These are phyloP conservation scores for Bjerkandera adusta DNA, from an alignment of 1,284 basidiomycete species.

Conservation along the genomic window DNA sequence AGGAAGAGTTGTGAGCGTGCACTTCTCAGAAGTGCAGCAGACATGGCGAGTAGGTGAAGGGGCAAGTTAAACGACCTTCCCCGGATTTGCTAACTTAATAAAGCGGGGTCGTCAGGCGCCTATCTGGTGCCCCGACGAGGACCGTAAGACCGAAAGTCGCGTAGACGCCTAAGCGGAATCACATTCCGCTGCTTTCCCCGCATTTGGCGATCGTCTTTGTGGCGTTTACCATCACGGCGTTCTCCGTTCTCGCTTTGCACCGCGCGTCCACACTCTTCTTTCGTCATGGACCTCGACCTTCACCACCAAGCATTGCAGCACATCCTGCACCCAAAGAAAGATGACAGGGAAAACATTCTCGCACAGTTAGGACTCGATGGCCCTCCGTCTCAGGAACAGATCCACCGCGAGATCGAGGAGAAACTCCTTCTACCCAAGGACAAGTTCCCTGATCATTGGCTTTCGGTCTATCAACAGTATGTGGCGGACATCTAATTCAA, in stretches of 20 bases:
- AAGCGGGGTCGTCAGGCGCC: background rate
- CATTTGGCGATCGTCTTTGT: slow-evolving; percentile 1
- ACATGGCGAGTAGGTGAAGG: slow-evolving; percentile 1
- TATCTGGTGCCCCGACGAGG: slow-evolving; percentile 8
- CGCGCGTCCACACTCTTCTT: slow-evolving; percentile 1
- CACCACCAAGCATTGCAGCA: slow-evolving; percentile 37
- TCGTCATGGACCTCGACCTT: slow-evolving; percentile 14
- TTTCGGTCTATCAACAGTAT: slow-evolving; percentile 76
- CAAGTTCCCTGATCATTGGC: slow-evolving; percentile 64
- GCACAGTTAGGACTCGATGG: slow-evolving; percentile 51
- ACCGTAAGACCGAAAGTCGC: slow-evolving; percentile 10
- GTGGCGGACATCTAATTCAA: slow-evolving; percentile 24
- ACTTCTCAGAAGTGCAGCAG: background rate
- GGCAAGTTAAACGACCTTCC: background rate
- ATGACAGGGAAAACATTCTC: slow-evolving; percentile 43
- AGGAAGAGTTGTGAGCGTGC: slow-evolving; percentile 4
- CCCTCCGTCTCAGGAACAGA: slow-evolving; percentile 54
- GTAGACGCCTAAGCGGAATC: slow-evolving; percentile 4
- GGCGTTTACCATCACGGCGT: slow-evolving; percentile 3
- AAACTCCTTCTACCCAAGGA: slow-evolving; percentile 65
- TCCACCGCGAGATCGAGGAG: slow-evolving; percentile 66
- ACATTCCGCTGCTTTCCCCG: slow-evolving; percentile 1
- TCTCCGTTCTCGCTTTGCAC: slow-evolving; percentile 1
- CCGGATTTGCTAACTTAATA: background rate
- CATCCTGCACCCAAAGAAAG: slow-evolving; percentile 43